Percentiles rank a stretch among this genome's conserved stretches.
Conservation (phyloP, 2,329 filamentous ascomycete genomes). For the Epichloe glyceriae region DNA sequence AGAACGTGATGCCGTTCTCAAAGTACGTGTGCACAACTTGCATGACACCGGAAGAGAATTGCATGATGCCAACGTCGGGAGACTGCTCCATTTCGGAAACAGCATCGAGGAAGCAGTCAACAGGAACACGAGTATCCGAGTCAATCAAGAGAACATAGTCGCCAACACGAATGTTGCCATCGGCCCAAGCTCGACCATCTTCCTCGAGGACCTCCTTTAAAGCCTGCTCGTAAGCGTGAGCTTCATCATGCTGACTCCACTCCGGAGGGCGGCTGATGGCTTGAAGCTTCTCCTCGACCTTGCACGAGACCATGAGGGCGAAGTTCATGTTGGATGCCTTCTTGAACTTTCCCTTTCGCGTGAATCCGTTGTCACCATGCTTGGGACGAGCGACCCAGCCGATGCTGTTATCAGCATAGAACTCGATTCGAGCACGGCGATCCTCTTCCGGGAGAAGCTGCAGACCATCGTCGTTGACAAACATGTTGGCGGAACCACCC, state of each 20-base stretch:
- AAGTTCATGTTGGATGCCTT: constrained; percentile 67
- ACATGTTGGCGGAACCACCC: constrained; percentile 66
- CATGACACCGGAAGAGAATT: constrained; percentile 69
- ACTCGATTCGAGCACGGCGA: constrained; percentile 49
- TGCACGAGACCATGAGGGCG: constrained; percentile 52
- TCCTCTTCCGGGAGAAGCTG: constrained; percentile 53
- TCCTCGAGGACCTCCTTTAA: constrained; percentile 55
- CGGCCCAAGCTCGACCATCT: constrained; percentile 62
- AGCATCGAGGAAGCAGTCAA: constrained; percentile 65
- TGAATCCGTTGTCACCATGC: constrained; percentile 50
- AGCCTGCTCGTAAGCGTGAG: constrained; percentile 49
- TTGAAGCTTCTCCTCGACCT: constrained; percentile 56
- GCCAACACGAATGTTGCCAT: constrained; percentile 74
- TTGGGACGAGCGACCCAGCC: constrained; percentile 56
- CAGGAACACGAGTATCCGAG: constrained; percentile 66
- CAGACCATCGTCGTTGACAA: constrained; percentile 63
- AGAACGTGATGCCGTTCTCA: constrained; percentile 57
- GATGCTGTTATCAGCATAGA: constrained; percentile 56
- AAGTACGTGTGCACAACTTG: constrained; percentile 64
- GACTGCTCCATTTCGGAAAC: constrained; percentile 73
- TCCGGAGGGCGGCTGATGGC: constrained; percentile 40
- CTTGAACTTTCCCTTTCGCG: constrained; percentile 53
- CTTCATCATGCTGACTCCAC: constrained; percentile 60
- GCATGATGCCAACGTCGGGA: constrained; percentile 65
- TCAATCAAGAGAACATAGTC: constrained; percentile 69